Evolutionary conservation across 768 basidiomycete species (phyloP).

Genomic region (Pseudohyphozyma bogoriensis): DNA sequence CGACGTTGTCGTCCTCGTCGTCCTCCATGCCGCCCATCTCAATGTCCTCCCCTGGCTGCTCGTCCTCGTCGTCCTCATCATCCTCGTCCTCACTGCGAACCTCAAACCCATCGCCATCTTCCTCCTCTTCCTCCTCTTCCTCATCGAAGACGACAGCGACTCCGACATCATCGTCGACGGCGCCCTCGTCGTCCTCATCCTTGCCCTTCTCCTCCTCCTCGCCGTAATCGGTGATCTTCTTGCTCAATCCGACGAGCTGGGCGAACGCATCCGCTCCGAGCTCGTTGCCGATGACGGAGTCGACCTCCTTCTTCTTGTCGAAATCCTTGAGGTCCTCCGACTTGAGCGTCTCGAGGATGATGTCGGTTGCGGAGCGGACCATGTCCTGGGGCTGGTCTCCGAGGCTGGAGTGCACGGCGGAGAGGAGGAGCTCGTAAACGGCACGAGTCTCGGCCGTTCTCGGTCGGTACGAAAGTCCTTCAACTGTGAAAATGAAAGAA

Average conservation of each 20-base stretch:
- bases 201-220: conserved; percentile 57
- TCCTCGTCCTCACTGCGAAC: conserved; percentile 59
- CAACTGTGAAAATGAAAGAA: conserved; percentile 44
- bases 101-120: conserved; percentile 83
- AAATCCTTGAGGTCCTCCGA: conserved; percentile 77
- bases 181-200: conserved; percentile 62
- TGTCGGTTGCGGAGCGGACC: conserved; percentile 89
- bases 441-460: conserved; percentile 88
- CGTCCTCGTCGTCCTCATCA: conserved; percentile 41
- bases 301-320: conserved; percentile 91
- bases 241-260: conserved; percentile 69
- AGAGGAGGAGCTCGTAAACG: conserved; percentile 83
- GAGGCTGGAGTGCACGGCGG: conserved; percentile 62
- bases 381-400: conserved; percentile 96
- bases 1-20: conserved; percentile 52
- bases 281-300: conserved; percentile 58
- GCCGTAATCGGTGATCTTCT: conserved; percentile 93
- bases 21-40: conserved; percentile 21
- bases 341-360: conserved; percentile 76
- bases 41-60: conserved; percentile 44
- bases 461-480: conserved; percentile 85
- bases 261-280: conserved; percentile 66
- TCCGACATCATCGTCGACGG: conserved; percentile 92
- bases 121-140: conserved; percentile 77
- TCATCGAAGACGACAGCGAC: conserved; percentile 97